Conservation (phyloP, 768 basidiomycete genomes). For the Postia placenta region DNA sequence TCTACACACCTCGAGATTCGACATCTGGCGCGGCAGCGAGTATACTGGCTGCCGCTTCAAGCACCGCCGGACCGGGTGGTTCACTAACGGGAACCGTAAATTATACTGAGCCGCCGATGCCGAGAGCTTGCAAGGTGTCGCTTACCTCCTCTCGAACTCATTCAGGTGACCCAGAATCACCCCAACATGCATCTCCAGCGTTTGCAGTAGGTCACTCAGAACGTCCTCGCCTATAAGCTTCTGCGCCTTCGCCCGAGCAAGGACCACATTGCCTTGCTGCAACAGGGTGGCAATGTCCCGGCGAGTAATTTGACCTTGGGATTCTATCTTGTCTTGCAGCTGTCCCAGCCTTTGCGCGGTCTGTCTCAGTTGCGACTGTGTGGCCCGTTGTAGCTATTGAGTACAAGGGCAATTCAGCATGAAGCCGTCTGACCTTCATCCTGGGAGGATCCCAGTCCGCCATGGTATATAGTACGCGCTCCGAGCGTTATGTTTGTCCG, state of each 20-base stretch:
- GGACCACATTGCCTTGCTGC: slow-evolving; percentile 49
- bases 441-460: slow-evolving; percentile 26
- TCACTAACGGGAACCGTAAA: slow-evolving; percentile 28
- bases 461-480: no score
- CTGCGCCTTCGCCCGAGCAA: slow-evolving; percentile 72
- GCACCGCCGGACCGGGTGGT: slow-evolving; percentile 41
- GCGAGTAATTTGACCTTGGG: slow-evolving; percentile 53
- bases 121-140: no score
- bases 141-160: slow-evolving; percentile 47
- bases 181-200: slow-evolving; percentile 62
- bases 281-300: slow-evolving; percentile 65
- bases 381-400: background rate
- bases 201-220: slow-evolving; percentile 55
- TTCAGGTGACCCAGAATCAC: slow-evolving; percentile 49
- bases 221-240: slow-evolving; percentile 59
- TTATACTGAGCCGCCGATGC: background rate
- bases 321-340: slow-evolving; percentile 63
- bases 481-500: no score
- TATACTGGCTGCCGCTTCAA: slow-evolving; percentile 67
- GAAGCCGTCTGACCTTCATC: slow-evolving; percentile 23
- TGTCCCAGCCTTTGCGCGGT: slow-evolving; percentile 64
- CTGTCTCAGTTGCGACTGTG: slow-evolving; percentile 56
- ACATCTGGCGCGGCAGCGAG: slow-evolving; percentile 54
- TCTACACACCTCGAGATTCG: slow-evolving; percentile 54
- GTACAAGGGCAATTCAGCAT: background rate